Base-by-base conservation (phyloP, 176 grass and related monocot species). In the Chloris gayana region DNA sequence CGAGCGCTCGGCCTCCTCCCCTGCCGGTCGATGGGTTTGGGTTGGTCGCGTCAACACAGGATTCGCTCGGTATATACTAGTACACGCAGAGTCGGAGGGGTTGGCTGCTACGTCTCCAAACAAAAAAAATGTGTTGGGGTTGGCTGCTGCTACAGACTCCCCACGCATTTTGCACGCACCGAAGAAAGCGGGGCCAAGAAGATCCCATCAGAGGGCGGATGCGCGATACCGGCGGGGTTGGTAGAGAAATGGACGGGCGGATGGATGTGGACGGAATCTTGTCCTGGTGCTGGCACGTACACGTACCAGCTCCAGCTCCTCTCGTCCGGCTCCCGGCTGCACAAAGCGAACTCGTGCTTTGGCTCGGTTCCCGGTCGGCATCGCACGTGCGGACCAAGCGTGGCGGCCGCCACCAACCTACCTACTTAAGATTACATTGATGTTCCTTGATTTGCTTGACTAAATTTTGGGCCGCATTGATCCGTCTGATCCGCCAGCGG, bases 241-340 rank as follows among this genome's bases (percentile, higher is more conserved):
- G 54, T 24, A 7, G 54, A 3, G 7, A 11, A 56, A 24, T n/a
- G 53, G 21, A 56, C 51, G 21, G 51, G 56, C 39, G 15, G 74
- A 60, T 76, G 74, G 57, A 76, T 44, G 74, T 5, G 57, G 74
- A 62, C 74, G 59, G 57, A 57, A 62, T 4, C 37, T 6, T 53
- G 35, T 12, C 53, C 15, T n/a, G 13, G 72, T 74, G 9, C 72
- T 17, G n/a, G n/a, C n/a, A 37, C 35, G 50, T 72, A 5, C 47
- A 18, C 17, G 12, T 49, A 17, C 14, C 7, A 46, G 14, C 26
- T 53, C 29, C 14, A 24, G 31, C 50, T 13, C 51, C 14, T 49
- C 49, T 24, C 21, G 9, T 9, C 19, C 53, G 7, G 53, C 19
- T 57, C 21, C 53, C 17, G 15, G 49, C 46, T 49, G 14, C 17